Evolutionary conservation across 768 basidiomycete genomes (phyloP), one percentile per base, ranked within the genome.

Genomic region (Sporobolomyces phaffii): DNA sequence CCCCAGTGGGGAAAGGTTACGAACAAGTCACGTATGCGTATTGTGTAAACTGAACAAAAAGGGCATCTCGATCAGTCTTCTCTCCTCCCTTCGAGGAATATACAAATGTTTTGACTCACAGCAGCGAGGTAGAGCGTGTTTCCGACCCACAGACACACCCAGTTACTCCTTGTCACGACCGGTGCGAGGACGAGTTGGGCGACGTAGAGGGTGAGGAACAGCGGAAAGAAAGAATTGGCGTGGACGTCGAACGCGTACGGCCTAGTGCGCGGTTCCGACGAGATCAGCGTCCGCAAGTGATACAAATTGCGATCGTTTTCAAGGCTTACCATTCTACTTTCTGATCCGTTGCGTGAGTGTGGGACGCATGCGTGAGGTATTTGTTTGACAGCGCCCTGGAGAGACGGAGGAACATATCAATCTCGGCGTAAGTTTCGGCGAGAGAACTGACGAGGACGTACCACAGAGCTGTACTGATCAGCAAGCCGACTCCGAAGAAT

Each of bases 161-260:
- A 97, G 72, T 88, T 90, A 73, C 86, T 85, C 74, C 84, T 85
- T 43, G 89, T 83, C 53, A 97, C 81, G 51, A 97, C 82, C 3
- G 90, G 88, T 2, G 90, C 83, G 15, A 98, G 82, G 69, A 93
- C 85, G 15, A 96, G 82, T 75, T 97, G 90, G 0, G 88, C 88
- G 64, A 91, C 80, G 77, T 96, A 96, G 60, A 96, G 83, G 14
- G 89, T 87, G 65, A 96, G 83, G 79, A 89, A 94, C 65, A 92
- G 81, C 24, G 92, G 92, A 78, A 97, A 94, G 82, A 97, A 98
- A 5, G 91, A 87, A 74, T 98, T 97, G 65, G 88, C 93, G 78
- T 96, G 92, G 20, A 97, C 88, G 77, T 98, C 94, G 74, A 98
- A 94, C 17, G 90, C 91, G 78, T 96, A 98, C 6, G 87, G 89